Conservation (phyloP, 2,329 filamentous ascomycete genomes). For the Diplodia mutila region DNA sequence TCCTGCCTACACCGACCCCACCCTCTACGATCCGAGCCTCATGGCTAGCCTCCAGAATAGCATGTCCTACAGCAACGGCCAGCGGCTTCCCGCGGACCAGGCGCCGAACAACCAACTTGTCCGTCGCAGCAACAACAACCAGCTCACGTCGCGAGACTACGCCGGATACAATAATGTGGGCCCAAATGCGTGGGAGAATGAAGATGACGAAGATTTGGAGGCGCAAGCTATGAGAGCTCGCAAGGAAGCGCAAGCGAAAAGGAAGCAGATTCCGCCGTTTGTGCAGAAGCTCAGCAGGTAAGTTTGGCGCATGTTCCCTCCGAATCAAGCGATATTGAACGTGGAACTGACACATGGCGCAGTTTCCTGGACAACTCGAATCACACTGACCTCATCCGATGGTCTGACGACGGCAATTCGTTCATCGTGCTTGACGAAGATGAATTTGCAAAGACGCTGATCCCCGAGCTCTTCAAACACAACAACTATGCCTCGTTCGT, state of each 20-base stretch:
- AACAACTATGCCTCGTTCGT: constrained; percentile 81
- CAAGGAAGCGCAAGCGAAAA: constrained; percentile 82
- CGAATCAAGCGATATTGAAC: neutral
- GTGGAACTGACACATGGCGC: constrained; percentile 31
- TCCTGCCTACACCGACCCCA: constrained; percentile 40
- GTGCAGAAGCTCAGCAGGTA: constrained; percentile 98
- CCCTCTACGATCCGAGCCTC: constrained; percentile 42
- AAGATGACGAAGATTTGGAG: constrained; percentile 79
- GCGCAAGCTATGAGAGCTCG: constrained; percentile 80
- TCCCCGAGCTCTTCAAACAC: constrained; percentile 77
- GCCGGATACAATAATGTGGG: constrained; percentile 37
- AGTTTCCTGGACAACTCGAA: constrained; percentile 93
- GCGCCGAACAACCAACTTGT: constrained; percentile 48
- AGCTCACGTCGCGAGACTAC: constrained; percentile 44
- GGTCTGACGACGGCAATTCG: constrained; percentile 94
- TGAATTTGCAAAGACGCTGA: constrained; percentile 74
- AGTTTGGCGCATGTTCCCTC: constrained; percentile 35
- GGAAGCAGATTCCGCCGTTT: constrained; percentile 96
- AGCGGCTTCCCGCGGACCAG: constrained; percentile 29
- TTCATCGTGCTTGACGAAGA: constrained; percentile 98
- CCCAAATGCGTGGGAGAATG: constrained; percentile 62
- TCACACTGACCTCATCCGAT: constrained; percentile 92
- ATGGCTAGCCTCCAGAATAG: constrained; percentile 21
- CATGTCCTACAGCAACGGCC: constrained; percentile 31
- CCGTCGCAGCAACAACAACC: constrained; percentile 51